phyloP scores from a whole-genome alignment of 805 yeast genomes.

The Hanseniaspora pseudoguilliermondii region DNA sequence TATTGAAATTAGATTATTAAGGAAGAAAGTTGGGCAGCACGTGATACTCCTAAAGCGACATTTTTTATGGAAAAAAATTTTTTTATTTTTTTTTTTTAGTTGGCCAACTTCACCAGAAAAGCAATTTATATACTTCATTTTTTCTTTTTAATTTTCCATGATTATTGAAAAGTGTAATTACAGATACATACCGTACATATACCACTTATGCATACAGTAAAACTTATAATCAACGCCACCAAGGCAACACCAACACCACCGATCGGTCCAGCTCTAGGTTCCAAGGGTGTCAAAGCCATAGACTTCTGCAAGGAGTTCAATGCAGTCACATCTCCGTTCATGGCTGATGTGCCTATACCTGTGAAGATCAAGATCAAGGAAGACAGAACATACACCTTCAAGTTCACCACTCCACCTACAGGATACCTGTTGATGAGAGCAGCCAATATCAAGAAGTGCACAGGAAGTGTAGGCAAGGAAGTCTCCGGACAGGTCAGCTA shows the following conservation, averaged over 20 bases:
- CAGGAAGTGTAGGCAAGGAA: slow-evolving; percentile 31
- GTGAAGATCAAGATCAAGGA: slow-evolving; percentile 74
- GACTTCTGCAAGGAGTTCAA: slow-evolving; percentile 97
- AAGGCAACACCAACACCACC: slow-evolving; percentile 98
- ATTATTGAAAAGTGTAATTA: too few relatives aligned
- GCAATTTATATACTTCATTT: too few relatives aligned
- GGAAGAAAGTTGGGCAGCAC: too few relatives aligned
- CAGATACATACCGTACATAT: neutral
- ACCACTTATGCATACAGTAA: slow-evolving; percentile 37
- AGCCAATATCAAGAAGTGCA: slow-evolving; percentile 61
- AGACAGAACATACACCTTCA: slow-evolving; percentile 81
- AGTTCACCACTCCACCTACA: slow-evolving; percentile 82
- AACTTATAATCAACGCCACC: slow-evolving; percentile 90
- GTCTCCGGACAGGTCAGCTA: slow-evolving; percentile 51
- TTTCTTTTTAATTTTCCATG: too few relatives aligned
- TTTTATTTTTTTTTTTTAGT: neutral
- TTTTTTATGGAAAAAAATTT: too few relatives aligned
- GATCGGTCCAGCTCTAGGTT: slow-evolving; percentile 96
- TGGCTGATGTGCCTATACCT: slow-evolving; percentile 84
- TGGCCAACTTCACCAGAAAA: too few relatives aligned
- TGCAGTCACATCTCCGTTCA: slow-evolving; percentile 82
- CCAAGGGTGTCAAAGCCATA: slow-evolving; percentile 96
- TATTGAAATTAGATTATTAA: neutral
- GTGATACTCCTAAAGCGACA: too few relatives aligned
- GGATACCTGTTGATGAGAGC: slow-evolving; percentile 75